phyloP scores from a whole-genome alignment of 1,139 yeast genomes.

The Blastobotrys persicus region DNA sequence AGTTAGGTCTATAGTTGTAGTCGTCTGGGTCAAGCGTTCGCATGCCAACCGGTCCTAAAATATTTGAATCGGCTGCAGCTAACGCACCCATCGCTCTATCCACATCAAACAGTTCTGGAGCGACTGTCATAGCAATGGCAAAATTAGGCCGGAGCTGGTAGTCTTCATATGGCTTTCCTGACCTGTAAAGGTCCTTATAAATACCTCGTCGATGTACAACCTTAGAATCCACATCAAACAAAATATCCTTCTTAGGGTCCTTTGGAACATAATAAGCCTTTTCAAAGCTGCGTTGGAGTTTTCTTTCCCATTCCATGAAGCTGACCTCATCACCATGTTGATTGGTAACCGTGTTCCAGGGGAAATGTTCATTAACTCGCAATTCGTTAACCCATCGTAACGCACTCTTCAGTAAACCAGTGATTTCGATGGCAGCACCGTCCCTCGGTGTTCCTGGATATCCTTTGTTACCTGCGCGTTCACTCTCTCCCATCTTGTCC shows the following conservation, averaged over 20 bases:
- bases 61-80: constrained; percentile 61
- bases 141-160: constrained; percentile 91
- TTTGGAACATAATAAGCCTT: constrained; percentile 71
- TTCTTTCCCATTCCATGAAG: constrained; percentile 64
- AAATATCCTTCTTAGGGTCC: constrained; percentile 54
- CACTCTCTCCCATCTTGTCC: constrained; percentile 99
- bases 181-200: constrained; percentile 77
- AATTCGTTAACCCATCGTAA: constrained; percentile 73
- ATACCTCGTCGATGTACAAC: constrained; percentile 88
- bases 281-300: constrained; percentile 74
- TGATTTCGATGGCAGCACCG: constrained; percentile 94
- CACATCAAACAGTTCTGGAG: constrained; percentile 81
- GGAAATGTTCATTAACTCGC: constrained; percentile 53
- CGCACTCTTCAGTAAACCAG: constrained; percentile 80
- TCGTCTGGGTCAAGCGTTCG: constrained; percentile 90
- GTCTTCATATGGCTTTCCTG: constrained; percentile 89
- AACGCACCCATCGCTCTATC: constrained; percentile 63
- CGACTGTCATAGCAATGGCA: constrained; percentile 87
- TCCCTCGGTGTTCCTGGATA: constrained; percentile 96
- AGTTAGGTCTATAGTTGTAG: constrained; percentile 86
- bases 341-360: constrained; percentile 42
- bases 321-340: constrained; percentile 56
- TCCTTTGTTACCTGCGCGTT: constrained; percentile 77
- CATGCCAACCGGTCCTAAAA: constrained; percentile 92
- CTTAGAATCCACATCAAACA: constrained; percentile 58